Percentiles rank a stretch among this genome's conserved stretches.
Conservation (phyloP, 2,329 filamentous ascomycete species). For the Allantophomopsis lycopodina region DNA sequence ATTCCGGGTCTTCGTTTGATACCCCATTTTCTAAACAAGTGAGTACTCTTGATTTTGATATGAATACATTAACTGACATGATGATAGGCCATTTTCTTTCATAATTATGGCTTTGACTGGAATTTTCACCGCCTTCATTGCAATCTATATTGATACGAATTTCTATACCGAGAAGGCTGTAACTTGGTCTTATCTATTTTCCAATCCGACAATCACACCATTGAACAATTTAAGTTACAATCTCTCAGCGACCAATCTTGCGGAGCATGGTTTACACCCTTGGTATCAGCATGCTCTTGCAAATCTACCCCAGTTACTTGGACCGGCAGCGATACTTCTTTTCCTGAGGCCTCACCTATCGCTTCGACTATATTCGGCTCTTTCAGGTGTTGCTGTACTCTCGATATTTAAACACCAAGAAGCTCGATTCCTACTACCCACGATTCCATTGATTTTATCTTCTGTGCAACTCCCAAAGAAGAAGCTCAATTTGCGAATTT, state of each 20-base stretch:
- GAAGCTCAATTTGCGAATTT: conserved; percentile 31
- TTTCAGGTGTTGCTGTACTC: conserved; percentile 56
- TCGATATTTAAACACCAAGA: conserved; percentile 71
- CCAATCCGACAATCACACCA: conserved; percentile 57
- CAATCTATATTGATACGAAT: conserved; percentile 69
- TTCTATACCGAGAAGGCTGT: conserved; percentile 61
- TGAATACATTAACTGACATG: conserved; percentile 4
- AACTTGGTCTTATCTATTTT: conserved; percentile 48
- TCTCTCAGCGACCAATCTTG: conserved; percentile 53
- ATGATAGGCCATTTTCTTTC: conserved; percentile 41
- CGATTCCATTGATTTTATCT: conserved; percentile 63
- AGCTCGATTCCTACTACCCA: conserved; percentile 63
- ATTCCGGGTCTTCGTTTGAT: conserved; percentile 74
- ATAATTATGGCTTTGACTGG: conserved; percentile 50
- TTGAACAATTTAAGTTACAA: conserved; percentile 72
- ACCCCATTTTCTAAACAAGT: conserved; percentile 76
- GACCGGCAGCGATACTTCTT: conserved; percentile 51
- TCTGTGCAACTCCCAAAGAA: conserved; percentile 54
- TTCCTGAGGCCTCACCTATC: conserved; percentile 42
- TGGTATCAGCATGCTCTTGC: conserved; percentile 64
- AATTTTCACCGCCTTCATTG: conserved; percentile 53
- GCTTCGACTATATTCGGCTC: conserved; percentile 55
- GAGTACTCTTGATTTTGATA: conserved; percentile 17
- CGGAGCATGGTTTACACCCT: conserved; percentile 63
- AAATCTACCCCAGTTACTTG: conserved; percentile 60